Conservation (phyloP, 805 yeast genomes). For the Candida nemodendra region DNA sequence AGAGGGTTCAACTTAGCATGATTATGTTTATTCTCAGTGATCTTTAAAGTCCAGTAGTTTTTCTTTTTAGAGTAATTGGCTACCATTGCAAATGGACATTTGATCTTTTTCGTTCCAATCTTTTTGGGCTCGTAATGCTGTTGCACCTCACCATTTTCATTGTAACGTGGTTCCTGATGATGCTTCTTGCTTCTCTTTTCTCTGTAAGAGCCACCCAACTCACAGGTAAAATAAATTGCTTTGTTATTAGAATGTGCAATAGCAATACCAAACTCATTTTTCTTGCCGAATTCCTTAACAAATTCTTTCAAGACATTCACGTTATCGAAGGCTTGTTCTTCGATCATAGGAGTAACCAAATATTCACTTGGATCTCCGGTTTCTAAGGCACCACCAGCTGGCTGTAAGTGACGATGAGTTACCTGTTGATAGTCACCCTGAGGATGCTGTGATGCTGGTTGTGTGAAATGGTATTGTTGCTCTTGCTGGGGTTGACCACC, state of each 20-base stretch:
- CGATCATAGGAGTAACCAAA: conserved; percentile 52
- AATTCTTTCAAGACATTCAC: conserved; percentile 52
- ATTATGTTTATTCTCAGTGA: conserved; percentile 56
- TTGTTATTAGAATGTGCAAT: conserved; percentile 58
- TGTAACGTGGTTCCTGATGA: conserved; percentile 22
- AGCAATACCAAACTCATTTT: conserved; percentile 58
- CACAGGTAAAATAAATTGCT: conserved; percentile 60
- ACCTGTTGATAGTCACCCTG: conserved; percentile 16
- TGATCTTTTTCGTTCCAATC: conserved; percentile 47
- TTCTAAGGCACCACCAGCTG: conserved; percentile 9
- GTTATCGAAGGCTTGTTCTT: conserved; percentile 50
- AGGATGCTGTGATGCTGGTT: conserved; percentile 9
- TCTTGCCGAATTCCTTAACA: conserved; percentile 54
- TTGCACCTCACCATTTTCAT: conserved; percentile 21
- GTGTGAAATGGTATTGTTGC: conserved; percentile 14
- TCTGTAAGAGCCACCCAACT: conserved; percentile 55
- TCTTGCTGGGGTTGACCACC: neutral
- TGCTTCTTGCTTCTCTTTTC: conserved; percentile 41
- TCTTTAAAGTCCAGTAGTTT: conserved; percentile 50
- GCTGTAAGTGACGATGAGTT: conserved; percentile 7
- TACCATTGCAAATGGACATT: conserved; percentile 60
- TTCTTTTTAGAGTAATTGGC: conserved; percentile 51
- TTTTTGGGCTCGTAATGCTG: conserved; percentile 22
- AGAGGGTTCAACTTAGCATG: conserved; percentile 58
- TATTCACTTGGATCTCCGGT: conserved; percentile 36